Percentiles rank a stretch among this genome's conserved stretches.
Conservation (phyloP, 1,284 basidiomycete genomes). For the Athelia sp. region DNA sequence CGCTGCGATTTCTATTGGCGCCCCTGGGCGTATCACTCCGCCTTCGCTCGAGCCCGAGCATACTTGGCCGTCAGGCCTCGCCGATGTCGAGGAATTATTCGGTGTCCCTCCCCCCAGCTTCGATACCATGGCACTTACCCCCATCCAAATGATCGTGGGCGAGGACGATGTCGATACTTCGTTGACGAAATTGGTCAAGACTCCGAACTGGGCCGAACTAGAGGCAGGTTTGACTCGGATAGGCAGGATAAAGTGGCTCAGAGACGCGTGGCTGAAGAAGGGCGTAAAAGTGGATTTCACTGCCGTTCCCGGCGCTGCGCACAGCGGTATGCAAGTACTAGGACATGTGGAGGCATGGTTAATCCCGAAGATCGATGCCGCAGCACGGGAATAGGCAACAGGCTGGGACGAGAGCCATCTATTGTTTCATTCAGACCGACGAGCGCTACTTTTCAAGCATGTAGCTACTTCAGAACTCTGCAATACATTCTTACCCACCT, state of each 20-base stretch:
- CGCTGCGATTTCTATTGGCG: conserved; percentile 16
- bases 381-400: too few species aligned
- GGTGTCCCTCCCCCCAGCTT: conserved; percentile 6
- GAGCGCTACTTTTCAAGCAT: too few species aligned
- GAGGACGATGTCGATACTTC: conserved; percentile 15
- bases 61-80: conserved; percentile 18
- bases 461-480: too few species aligned
- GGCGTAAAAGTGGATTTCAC: conserved; percentile 6
- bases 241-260: conserved; percentile 10
- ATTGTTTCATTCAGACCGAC: too few species aligned
- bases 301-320: conserved; percentile 10
- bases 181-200: conserved; percentile 4
- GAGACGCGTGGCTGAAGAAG: conserved; percentile 4
- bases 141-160: conserved; percentile 17
- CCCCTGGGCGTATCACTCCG: conserved; percentile 19
- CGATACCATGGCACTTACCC: conserved; percentile 8
- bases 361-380: conserved; percentile 1
- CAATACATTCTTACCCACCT: too few species aligned
- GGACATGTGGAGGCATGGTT: conserved; percentile 10
- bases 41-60: conserved; percentile 4
- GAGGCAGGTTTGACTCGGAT: conserved; percentile 11
- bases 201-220: conserved; percentile 8
- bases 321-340: conserved; percentile 11
- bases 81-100: conserved; percentile 9
- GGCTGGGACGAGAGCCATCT: too few species aligned